These are phyloP conservation scores for Plasmodium billcollinsi DNA, from an alignment of 169 alveolate genomes.

Conservation along the genomic window DNA sequence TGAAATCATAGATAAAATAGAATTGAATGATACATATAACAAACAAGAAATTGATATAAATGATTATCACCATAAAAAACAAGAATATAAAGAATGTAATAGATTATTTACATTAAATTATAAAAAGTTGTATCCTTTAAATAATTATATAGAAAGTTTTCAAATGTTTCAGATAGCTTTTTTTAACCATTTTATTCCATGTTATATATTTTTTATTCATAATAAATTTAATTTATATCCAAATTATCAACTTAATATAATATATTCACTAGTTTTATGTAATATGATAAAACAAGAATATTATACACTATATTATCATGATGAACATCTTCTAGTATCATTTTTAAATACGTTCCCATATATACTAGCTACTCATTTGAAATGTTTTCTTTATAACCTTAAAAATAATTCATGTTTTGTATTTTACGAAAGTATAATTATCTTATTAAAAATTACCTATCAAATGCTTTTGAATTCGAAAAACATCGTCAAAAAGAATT, in stretches of 20 bases:
- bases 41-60: slow-evolving; percentile 48
- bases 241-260: slow-evolving; percentile 34
- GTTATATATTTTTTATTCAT: slow-evolving; percentile 49
- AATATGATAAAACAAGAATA: slow-evolving; percentile 69
- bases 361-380: slow-evolving; percentile 58
- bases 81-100: slow-evolving; percentile 56
- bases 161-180: slow-evolving; percentile 52
- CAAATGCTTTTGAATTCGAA: slow-evolving; percentile 16
- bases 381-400: slow-evolving; percentile 69
- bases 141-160: slow-evolving; percentile 67
- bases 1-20: slow-evolving; percentile 63
- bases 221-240: slow-evolving; percentile 73
- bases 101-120: slow-evolving; percentile 74
- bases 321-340: slow-evolving; percentile 51
- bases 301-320: slow-evolving; percentile 38
- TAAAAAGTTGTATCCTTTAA: slow-evolving; percentile 72
- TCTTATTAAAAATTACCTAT: slow-evolving; percentile 58
- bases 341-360: slow-evolving; percentile 74
- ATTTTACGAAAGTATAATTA: slow-evolving; percentile 69
- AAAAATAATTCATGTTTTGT: slow-evolving; percentile 64
- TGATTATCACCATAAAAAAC: slow-evolving; percentile 13
- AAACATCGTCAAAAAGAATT: slow-evolving; percentile 1
- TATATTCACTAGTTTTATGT: slow-evolving; percentile 52
- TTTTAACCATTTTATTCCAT: slow-evolving; percentile 59
- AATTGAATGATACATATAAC: slow-evolving; percentile 64